Base-by-base conservation (phyloP, 495 filamentous ascomycete genomes). In the Haplographium delicatum region DNA sequence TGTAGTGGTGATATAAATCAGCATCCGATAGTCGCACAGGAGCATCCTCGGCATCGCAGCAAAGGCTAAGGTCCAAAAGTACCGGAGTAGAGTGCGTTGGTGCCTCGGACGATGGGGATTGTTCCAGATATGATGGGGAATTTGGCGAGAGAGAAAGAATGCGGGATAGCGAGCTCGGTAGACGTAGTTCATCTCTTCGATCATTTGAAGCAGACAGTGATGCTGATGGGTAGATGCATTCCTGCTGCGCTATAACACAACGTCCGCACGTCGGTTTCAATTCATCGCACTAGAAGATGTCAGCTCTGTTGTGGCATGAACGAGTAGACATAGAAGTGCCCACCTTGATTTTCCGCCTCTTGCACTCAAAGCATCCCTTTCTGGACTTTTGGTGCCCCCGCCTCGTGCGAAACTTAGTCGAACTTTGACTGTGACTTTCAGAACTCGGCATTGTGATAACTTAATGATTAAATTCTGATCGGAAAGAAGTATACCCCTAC, bases 1-100 rank as follows among this genome's bases (percentile, higher is more conserved):
- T 16, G 16, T 50, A 50, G 38, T 50, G 47, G 25, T 50, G 24
- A 42, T 42, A 50, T 33, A 50, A 43, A 42, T 19, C 47, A n/a
- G 26, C 22, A 42, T 50, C 47, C 1, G 47, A 42, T 15, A 33
- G 35, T 3, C 18, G 23, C 35, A 20, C 41, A 31, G 24, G 19
- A 33, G n/a, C 24, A 16, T 50, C 20, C 16, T 1, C 31, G 34
- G 31, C 19, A 43, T 3, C 25, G 38, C 4, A n/a, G 18, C 19
- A 30, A 24, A n/a, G 23, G 25, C 16, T 33, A 13, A 23, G 4
- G 9, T 50, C 47, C 35, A 50, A 7, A 28, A 22, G 3, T 42
- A 7, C 35, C 7, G 23, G 25, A 33, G 47, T 28, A 7, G 47
- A 41, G 47, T 20, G 26, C n/a, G 18, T 31, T 30, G 35, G 18